These are phyloP conservation scores for Nigrospora oryzae DNA, from an alignment of 2,329 filamentous ascomycete genomes.

Conservation along the genomic window DNA sequence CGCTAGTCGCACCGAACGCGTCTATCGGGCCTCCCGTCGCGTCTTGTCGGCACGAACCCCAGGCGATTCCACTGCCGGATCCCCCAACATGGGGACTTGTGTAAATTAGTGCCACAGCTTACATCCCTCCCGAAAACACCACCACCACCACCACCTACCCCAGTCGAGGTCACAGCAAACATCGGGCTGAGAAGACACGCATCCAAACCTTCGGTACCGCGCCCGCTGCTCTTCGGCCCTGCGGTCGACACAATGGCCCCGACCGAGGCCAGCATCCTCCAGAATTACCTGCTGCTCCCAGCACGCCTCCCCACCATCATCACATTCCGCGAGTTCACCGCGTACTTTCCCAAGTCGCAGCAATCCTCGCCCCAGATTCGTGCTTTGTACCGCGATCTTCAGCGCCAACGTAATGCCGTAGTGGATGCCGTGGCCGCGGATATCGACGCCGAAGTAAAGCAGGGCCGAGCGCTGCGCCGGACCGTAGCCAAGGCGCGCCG, in stretches of 20 bases:
- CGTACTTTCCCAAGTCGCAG: constrained; percentile 63
- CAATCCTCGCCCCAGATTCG: constrained; percentile 60
- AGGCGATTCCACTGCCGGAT: too few species aligned
- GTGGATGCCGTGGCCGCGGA: constrained; percentile 59
- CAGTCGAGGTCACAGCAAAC: too few species aligned
- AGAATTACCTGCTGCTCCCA: constrained; percentile 70
- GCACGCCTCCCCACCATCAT: constrained; percentile 66
- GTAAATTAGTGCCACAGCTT: too few species aligned
- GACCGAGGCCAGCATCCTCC: constrained; percentile 66
- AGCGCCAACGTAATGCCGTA: constrained; percentile 61
- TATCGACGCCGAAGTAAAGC: constrained; percentile 56
- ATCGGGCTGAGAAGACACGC: too few species aligned
- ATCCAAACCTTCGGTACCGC: too few species aligned
- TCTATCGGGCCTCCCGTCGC: too few species aligned
- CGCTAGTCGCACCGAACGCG: too few species aligned
- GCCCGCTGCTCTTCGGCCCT: background rate
- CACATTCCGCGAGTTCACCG: constrained; percentile 65
- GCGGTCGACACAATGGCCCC: constrained; percentile 50
- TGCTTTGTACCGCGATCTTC: constrained; percentile 69
- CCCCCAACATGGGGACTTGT: too few species aligned
- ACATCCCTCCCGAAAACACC: too few species aligned
- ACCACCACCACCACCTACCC: too few species aligned
- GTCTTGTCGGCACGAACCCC: too few species aligned
- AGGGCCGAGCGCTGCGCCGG: constrained; percentile 48
- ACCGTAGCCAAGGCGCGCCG: constrained; percentile 46